These are phyloP conservation scores for Jatropha multifida DNA, from an alignment of 441 rosid species.

Conservation along the genomic window DNA sequence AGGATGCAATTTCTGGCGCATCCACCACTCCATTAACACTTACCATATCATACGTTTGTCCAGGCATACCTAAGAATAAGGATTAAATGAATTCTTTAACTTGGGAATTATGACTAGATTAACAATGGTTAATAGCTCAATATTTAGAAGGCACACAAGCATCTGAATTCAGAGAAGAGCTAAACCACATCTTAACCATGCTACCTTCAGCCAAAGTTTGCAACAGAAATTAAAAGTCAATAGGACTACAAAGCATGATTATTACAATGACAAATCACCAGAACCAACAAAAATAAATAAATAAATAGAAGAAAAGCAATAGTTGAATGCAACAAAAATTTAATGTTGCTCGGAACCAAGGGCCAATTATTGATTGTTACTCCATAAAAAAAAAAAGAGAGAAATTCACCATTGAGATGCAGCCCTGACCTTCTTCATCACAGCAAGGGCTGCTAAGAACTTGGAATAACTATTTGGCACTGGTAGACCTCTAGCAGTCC, in stretches of 20 bases:
- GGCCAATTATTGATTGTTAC: background rate
- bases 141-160: background rate
- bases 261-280: background rate
- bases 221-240: background rate
- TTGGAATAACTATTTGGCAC: background rate
- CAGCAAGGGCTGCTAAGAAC: background rate
- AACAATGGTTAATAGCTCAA: background rate
- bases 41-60: background rate
- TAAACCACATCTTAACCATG: background rate
- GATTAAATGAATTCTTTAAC: background rate
- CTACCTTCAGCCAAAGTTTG: background rate
- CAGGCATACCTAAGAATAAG: background rate
- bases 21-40: background rate
- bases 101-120: too few relatives aligned
- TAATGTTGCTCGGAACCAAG: background rate
- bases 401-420: background rate
- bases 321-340: background rate
- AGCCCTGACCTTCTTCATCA: constrained; percentile 10
- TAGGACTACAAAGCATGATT: background rate
- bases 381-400: background rate
- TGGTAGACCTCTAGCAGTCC: background rate
- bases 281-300: background rate
- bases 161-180: background rate
- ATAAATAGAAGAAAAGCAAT: background rate
- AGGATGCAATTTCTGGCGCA: too few relatives aligned